phyloP scores from a whole-genome alignment of 2,329 filamentous ascomycete species.

The Diplodia scrobiculata region DNA sequence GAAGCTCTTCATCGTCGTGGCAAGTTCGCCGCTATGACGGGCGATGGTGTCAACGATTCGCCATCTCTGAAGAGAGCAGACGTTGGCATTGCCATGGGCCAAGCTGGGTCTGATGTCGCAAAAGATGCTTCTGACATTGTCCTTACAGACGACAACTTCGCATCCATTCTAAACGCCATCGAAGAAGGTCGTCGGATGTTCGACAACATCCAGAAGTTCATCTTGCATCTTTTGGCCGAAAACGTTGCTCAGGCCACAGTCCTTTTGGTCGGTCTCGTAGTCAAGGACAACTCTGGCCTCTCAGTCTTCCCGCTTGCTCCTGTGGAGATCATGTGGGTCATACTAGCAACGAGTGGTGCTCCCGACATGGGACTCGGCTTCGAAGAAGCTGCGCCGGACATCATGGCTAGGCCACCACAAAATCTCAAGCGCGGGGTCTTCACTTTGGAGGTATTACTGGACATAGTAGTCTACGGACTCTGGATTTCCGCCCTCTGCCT shows the following conservation, averaged over 20 bases:
- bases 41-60: conserved; percentile 48
- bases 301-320: conserved; percentile 86
- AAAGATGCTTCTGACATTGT: conserved; percentile 48
- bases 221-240: conserved; percentile 74
- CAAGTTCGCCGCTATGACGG: conserved; percentile 48
- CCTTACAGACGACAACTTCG: conserved; percentile 48
- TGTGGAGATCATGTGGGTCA: conserved; percentile 88
- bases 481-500: conserved; percentile 74
- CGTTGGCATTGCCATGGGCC: conserved; percentile 48
- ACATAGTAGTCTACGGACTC: conserved; percentile 79
- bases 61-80: conserved; percentile 46
- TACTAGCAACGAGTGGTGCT: conserved; percentile 86
- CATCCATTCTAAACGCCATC: conserved; percentile 47
- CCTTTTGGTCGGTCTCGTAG: conserved; percentile 76
- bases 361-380: conserved; percentile 86
- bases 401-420: conserved; percentile 79
- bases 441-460: conserved; percentile 70
- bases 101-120: conserved; percentile 44
- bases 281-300: conserved; percentile 69
- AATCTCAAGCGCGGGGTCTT: conserved; percentile 70
- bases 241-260: conserved; percentile 84
- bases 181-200: conserved; percentile 48
- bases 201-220: conserved; percentile 58
- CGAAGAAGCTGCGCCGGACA: conserved; percentile 71
- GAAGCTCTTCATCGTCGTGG: conserved; percentile 45